Percentiles rank a stretch among this genome's conserved stretches.
Conservation (phyloP, 768 basidiomycete genomes). For the Termitomyces eurrhizus region DNA sequence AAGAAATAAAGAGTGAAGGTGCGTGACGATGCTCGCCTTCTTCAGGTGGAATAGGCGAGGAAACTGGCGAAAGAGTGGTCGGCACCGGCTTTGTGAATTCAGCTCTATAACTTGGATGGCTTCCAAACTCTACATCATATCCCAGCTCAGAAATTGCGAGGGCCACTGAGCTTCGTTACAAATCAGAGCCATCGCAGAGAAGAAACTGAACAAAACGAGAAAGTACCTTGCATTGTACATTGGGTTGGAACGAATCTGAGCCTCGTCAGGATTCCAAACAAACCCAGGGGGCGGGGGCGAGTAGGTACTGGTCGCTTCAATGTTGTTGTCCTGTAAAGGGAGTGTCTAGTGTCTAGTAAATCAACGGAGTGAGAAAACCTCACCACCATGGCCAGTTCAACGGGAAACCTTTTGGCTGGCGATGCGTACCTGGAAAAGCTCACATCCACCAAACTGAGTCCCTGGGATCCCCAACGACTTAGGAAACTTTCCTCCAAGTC, state of each 20-base stretch:
- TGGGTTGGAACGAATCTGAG: background rate
- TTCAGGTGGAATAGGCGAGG: background rate
- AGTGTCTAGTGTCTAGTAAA: background rate
- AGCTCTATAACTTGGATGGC: background rate
- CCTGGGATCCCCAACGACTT: background rate
- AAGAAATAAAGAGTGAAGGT: background rate
- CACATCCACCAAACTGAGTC: slow-evolving; percentile 1
- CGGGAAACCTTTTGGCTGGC: background rate
- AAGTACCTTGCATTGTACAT: slow-evolving; percentile 4
- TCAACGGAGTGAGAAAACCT: background rate
- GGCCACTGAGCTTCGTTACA: slow-evolving; percentile 8
- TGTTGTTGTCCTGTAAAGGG: background rate
- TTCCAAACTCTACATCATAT: background rate
- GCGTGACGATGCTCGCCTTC: background rate
- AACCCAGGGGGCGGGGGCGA: background rate
- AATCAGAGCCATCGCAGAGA: background rate
- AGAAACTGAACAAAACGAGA: background rate
- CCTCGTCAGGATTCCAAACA: background rate
- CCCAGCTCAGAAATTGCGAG: background rate
- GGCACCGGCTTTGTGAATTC: too few relatives aligned
- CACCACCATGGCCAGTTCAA: slow-evolving; percentile 17
- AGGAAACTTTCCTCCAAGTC: background rate
- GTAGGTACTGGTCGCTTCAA: background rate
- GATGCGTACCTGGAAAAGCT: slow-evolving; percentile 11
- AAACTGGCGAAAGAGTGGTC: background rate